Base-by-base conservation (phyloP, 768 basidiomycete genomes). In the Panellus pusillus region DNA sequence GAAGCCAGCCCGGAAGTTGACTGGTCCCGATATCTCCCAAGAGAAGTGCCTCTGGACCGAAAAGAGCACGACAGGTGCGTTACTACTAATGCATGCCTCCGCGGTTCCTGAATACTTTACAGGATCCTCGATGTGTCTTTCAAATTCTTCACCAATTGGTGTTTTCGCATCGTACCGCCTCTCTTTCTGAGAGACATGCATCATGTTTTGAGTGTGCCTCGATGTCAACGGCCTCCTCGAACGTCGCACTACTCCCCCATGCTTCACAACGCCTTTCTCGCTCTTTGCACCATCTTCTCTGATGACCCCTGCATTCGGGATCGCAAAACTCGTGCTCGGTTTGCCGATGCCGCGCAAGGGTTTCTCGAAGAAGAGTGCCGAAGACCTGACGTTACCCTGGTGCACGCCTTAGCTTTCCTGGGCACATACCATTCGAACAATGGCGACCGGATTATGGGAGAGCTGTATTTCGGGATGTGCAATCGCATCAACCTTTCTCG, bases 221-320 rank as follows among this genome's bases (percentile, higher is more conserved):
- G 45, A 1, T 52, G 54, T 1, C 51, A 63, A 2, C 54, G 61
- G 0, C 63, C 64, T 38, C 65, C 69, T 1, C 68, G 66, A 44
- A 67, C 68, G 9, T 62, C 71, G 13, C 73, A 79, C 55, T 82
- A 81, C 65, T 79, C 79, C 12, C 78, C 79, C 0, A 72, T 81
- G 70, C 68, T 80, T 5, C 80, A 82, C 66, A 82, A 82, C 57
- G 70, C 77, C 15, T 68, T 79, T 3, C 64, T 82, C 6, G 44
- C 62, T 8, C 5, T 66, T 8, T 49, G 57, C 32, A 42, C 51
- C 15, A 44, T 55, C 0, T 65, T 61, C 37, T 64, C 65, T 6
- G 57, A 60, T 17, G 45, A 66, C 41, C 63, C 61, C 3, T 6
- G 32, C 18, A 18, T 63, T 6, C 54, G 54, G 5, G 61, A 63